Conservation (phyloP, 805 yeast genomes). For the Kodamaea sagamina region DNA sequence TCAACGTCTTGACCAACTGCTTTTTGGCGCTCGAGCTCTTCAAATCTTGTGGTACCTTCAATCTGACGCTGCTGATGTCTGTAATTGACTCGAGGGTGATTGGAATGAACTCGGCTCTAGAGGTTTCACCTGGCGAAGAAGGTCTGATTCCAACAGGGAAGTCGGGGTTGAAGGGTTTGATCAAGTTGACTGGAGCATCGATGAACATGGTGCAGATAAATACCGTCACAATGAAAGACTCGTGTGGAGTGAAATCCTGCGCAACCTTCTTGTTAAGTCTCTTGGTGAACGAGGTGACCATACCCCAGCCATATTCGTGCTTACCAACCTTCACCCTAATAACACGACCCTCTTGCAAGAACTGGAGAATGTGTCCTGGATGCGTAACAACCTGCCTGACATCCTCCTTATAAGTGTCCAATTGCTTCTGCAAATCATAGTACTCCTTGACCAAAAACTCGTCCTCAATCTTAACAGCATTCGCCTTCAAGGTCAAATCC, state of each 20-base stretch:
- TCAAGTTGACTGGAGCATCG: slow-evolving; percentile 81
- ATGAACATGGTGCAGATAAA: slow-evolving; percentile 74
- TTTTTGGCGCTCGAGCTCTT: slow-evolving; percentile 57
- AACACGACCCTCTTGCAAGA: slow-evolving; percentile 86
- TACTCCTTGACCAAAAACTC: slow-evolving; percentile 75
- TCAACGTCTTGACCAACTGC: slow-evolving; percentile 67
- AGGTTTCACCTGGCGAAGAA: slow-evolving; percentile 66
- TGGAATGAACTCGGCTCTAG: slow-evolving; percentile 78
- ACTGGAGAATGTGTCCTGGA: slow-evolving; percentile 83
- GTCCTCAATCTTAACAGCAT: slow-evolving; percentile 55
- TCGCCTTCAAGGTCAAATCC: slow-evolving; percentile 52
- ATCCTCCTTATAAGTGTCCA: slow-evolving; percentile 71
- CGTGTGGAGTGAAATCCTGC: slow-evolving; percentile 74
- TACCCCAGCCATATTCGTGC: slow-evolving; percentile 94
- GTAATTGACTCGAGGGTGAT: slow-evolving; percentile 77
- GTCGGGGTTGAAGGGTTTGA: slow-evolving; percentile 75
- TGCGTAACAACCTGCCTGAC: slow-evolving; percentile 82
- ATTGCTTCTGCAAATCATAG: slow-evolving; percentile 75
- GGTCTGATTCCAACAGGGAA: slow-evolving; percentile 90
- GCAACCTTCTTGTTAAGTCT: slow-evolving; percentile 63
- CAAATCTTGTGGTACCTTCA: slow-evolving; percentile 76
- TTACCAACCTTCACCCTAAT: slow-evolving; percentile 60
- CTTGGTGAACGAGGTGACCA: slow-evolving; percentile 75
- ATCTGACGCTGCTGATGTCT: slow-evolving; percentile 75
- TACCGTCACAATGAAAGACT: slow-evolving; percentile 84